Evolutionary conservation across 495 filamentous ascomycete genomes (phyloP).

Genomic region (Aeminium ludgeri): DNA sequence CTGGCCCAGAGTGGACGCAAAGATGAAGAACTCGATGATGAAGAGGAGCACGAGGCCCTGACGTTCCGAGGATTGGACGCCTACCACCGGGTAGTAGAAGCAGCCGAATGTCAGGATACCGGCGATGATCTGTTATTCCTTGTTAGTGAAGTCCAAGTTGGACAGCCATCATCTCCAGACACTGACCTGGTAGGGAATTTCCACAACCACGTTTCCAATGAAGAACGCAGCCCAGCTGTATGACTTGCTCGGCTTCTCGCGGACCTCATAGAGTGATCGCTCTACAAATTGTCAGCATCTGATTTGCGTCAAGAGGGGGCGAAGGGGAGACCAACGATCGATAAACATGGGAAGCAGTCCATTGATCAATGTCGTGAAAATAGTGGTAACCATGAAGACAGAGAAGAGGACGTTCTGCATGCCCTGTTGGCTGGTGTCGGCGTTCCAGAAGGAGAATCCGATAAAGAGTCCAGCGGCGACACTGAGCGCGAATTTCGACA

Average conservation of each 20-base stretch:
- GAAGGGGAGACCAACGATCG: constrained; percentile 1
- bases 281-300: constrained; percentile 15
- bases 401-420: constrained; percentile 49
- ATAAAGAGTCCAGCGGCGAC: constrained; percentile 34
- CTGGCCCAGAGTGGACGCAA: constrained; percentile 10
- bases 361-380: constrained; percentile 34
- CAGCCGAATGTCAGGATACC: constrained; percentile 33
- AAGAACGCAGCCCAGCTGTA: constrained; percentile 41
- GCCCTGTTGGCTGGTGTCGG: constrained; percentile 15
- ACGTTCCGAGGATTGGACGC: constrained; percentile 30
- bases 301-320: constrained; percentile 34
- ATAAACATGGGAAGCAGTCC: constrained; percentile 42
- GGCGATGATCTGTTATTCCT: constrained; percentile 30
- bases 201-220: constrained; percentile 33
- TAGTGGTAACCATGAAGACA: constrained; percentile 53
- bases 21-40: constrained; percentile 37
- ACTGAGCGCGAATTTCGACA: constrained; percentile 29
- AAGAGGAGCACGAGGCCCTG: constrained; percentile 45
- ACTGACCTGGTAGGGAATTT: constrained; percentile 34
- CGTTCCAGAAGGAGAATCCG: constrained; percentile 32
- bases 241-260: constrained; percentile 37
- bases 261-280: constrained; percentile 37
- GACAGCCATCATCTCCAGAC: no score
- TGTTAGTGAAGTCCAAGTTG: no score
- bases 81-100: constrained; percentile 38